A percentile compares a stretch with the other conserved stretches of the same genome.
Evolutionary conservation across 306 rosid species (phyloP).

Genomic region (Vigna mungo): DNA sequence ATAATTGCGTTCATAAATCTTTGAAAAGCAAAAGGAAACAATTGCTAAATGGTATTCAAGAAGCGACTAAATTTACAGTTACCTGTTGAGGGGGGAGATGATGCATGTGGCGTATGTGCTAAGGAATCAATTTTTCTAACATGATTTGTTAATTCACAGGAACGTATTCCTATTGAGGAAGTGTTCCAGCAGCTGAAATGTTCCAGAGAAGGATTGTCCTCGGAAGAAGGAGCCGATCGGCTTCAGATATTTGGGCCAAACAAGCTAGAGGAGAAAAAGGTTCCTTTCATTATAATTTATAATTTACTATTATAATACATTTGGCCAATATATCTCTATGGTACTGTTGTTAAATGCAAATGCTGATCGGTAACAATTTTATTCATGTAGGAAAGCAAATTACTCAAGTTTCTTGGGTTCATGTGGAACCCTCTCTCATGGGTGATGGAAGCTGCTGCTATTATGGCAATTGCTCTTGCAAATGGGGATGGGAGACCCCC

Average conservation of each 20-base stretch:
- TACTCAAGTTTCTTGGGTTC: slow-evolving; percentile 96
- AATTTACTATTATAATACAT: background rate
- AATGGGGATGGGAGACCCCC: slow-evolving; percentile 90
- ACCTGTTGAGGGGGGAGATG: slow-evolving; percentile 28
- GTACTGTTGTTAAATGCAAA: slow-evolving; percentile 23
- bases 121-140: slow-evolving; percentile 28
- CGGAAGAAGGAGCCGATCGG: slow-evolving; percentile 83
- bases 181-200: slow-evolving; percentile 94
- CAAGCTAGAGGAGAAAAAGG: slow-evolving; percentile 98
- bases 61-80: slow-evolving; percentile 8
- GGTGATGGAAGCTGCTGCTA: slow-evolving; percentile 98
- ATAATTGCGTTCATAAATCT: background rate
- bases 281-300: slow-evolving; percentile 26
- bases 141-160: slow-evolving; percentile 59
- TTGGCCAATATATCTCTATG: background rate
- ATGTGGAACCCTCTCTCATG: slow-evolving; percentile 99
- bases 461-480: slow-evolving; percentile 97
- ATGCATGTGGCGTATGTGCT: slow-evolving; percentile 24
- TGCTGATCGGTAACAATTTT: slow-evolving; percentile 43
- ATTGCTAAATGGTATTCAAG: slow-evolving; percentile 10
- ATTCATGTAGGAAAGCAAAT: slow-evolving; percentile 80
- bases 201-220: slow-evolving; percentile 71
- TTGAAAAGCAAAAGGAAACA: background rate
- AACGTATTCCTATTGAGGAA: slow-evolving; percentile 90
- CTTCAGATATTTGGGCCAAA: slow-evolving; percentile 94